Percentiles rank a stretch among this genome's conserved stretches.
These are phyloP conservation scores for Corylus avellana DNA, from an alignment of 306 rosid species.

Conservation along the genomic window DNA sequence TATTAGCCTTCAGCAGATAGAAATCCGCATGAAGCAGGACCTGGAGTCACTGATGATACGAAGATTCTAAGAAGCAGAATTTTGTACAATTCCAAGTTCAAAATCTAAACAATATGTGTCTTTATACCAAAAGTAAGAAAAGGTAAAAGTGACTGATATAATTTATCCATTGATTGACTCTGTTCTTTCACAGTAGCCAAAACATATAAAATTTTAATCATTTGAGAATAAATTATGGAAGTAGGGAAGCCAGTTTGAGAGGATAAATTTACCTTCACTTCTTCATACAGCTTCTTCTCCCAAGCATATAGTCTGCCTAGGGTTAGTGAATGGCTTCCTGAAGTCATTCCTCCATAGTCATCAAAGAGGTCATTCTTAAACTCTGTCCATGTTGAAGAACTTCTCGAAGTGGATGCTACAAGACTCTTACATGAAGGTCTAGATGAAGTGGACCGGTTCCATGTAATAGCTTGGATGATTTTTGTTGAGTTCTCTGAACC, in stretches of 20 bases:
- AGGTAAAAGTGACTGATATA: neutral
- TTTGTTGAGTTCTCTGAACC: constrained; percentile 87
- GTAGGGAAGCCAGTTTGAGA: neutral
- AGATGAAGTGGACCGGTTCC: constrained; percentile 65
- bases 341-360: constrained; percentile 83
- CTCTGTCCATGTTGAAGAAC: constrained; percentile 71
- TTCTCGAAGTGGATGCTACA: constrained; percentile 57
- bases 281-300: constrained; percentile 96
- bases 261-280: constrained; percentile 71
- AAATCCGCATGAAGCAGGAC: neutral
- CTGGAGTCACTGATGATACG: neutral
- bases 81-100: neutral
- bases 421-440: constrained; percentile 86
- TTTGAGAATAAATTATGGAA: neutral
- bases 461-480: constrained; percentile 75
- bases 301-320: constrained; percentile 87
- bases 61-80: neutral
- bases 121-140: neutral
- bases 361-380: constrained; percentile 79
- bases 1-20: neutral
- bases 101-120: neutral
- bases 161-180: neutral
- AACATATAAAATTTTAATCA: neutral
- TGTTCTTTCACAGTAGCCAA: neutral
- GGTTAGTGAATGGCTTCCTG: constrained; percentile 92